Conservation (phyloP, 1,284 basidiomycete genomes). For the Leccinum griseonigrum region DNA sequence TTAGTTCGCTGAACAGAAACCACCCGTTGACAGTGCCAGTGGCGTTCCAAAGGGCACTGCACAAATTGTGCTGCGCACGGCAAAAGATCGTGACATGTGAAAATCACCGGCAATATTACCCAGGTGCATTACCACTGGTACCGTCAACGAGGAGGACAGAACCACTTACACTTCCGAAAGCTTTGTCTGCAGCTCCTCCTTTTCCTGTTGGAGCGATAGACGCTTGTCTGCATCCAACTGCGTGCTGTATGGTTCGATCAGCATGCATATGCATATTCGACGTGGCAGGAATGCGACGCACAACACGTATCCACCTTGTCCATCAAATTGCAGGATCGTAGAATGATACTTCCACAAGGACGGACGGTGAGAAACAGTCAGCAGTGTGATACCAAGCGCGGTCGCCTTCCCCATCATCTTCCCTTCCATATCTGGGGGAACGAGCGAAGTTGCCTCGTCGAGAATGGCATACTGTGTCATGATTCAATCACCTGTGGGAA, state of each 20-base stretch:
- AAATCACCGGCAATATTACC: neutral
- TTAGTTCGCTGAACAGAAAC: neutral
- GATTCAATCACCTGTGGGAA: neutral
- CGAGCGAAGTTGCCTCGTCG: conserved; percentile 94
- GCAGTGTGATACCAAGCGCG: conserved; percentile 79
- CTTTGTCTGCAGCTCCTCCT: conserved; percentile 78
- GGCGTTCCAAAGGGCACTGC: neutral
- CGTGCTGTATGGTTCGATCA: conserved; percentile 49
- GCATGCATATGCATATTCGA: neutral
- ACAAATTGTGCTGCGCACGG: neutral
- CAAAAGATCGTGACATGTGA: neutral
- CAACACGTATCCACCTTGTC: conserved; percentile 84
- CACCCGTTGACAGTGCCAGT: neutral
- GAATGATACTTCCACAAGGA: conserved; percentile 96
- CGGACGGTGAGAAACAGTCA: conserved; percentile 91
- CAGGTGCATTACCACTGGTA: neutral
- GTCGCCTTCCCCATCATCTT: conserved; percentile 96
- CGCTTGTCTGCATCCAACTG: conserved; percentile 91
- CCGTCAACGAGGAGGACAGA: neutral
- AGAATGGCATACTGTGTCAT: conserved; percentile 83
- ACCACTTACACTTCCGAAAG: conserved; percentile 72
- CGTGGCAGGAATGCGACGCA: conserved; percentile 39
- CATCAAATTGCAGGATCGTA: conserved; percentile 88
- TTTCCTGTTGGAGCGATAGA: conserved; percentile 91
- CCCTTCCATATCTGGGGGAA: conserved; percentile 91